Conservation (phyloP, 148 eudicot species). For the Vaccinium myrtillus region DNA sequence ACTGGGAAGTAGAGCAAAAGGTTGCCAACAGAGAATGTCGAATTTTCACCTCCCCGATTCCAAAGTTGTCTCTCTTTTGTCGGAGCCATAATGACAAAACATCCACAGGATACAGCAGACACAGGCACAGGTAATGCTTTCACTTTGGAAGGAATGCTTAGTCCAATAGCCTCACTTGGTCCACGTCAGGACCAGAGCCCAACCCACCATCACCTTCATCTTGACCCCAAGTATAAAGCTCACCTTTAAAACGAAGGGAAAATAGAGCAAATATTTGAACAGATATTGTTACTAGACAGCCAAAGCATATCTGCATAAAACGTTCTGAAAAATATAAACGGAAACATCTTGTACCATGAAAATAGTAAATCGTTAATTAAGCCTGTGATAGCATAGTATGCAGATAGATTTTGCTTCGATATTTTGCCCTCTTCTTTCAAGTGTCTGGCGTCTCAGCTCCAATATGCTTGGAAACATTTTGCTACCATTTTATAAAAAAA, state of each 20-base stretch:
- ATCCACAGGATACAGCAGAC: conserved; percentile 85
- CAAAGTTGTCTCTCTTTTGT: conserved; percentile 78
- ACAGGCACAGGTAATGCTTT: conserved; percentile 67
- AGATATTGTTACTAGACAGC: neutral
- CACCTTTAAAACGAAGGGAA: conserved; percentile 38
- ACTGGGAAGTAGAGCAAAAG: neutral
- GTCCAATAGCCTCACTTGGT: conserved; percentile 82
- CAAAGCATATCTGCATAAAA: neutral
- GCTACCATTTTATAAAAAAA: neutral
- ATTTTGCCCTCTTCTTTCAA: neutral
- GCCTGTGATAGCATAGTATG: neutral
- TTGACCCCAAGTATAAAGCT: conserved; percentile 90
- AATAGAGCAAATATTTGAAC: neutral
- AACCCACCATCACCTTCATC: conserved; percentile 99
- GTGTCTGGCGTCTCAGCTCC: neutral
- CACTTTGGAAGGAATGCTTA: conserved; percentile 72
- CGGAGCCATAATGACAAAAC: conserved; percentile 80
- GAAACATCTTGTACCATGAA: neutral
- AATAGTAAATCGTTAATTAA: neutral
- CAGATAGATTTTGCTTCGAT: conserved; percentile 1
- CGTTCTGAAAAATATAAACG: neutral
- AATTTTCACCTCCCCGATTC: conserved; percentile 84
- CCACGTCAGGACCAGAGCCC: conserved; percentile 96
- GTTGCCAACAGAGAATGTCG: neutral
- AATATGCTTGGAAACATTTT: neutral